Conservation (phyloP, 352 stramenopile species). For the Phytophthora lateralis region DNA sequence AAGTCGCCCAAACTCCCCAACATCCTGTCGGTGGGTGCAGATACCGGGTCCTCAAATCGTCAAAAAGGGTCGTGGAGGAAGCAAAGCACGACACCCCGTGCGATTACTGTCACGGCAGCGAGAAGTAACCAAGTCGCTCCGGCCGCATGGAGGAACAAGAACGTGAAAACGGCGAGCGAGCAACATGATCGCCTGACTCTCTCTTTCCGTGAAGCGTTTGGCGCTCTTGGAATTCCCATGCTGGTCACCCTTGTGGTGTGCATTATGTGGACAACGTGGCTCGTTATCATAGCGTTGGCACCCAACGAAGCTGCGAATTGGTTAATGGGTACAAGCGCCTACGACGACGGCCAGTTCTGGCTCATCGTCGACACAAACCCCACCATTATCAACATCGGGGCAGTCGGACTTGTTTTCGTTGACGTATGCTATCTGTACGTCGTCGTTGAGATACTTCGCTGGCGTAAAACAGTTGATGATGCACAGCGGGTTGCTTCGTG, state of each 20-base stretch:
- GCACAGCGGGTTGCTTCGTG: background rate
- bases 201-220: constrained; percentile 22
- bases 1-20: background rate
- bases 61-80: background rate
- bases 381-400: constrained; percentile 10
- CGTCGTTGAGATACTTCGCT: constrained; percentile 17
- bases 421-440: constrained; percentile 22
- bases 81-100: background rate
- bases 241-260: constrained; percentile 19
- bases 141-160: background rate
- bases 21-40: background rate
- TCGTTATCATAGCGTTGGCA: constrained; percentile 19
- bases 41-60: background rate
- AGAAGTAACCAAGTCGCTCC: constrained; percentile 17
- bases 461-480: constrained; percentile 4
- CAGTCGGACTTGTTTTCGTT: constrained; percentile 13
- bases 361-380: constrained; percentile 26
- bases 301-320: constrained; percentile 30
- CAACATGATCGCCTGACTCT: background rate
- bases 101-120: background rate
- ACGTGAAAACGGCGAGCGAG: background rate
- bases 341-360: constrained; percentile 33
- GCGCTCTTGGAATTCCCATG: constrained; percentile 17
- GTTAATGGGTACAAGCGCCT: constrained; percentile 29
- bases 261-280: constrained; percentile 25